Percentiles rank a stretch among this genome's conserved stretches.
phyloP scores from a whole-genome alignment of 345 rosid species.

The Physaria fendleri region DNA sequence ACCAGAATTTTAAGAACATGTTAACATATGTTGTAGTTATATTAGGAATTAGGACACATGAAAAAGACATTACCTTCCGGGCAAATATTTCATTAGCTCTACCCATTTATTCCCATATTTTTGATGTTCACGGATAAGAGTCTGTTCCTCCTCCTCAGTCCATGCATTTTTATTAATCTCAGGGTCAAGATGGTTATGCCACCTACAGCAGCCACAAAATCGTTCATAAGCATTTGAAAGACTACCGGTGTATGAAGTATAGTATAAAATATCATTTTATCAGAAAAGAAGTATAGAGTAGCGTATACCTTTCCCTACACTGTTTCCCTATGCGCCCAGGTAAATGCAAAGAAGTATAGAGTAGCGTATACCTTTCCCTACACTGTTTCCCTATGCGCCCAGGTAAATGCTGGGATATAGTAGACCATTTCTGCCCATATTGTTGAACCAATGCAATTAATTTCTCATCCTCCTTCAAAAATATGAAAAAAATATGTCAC shows the following conservation, averaged over 20 bases:
- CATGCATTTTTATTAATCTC: conserved; percentile 94
- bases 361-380: conserved; percentile 72
- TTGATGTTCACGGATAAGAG: conserved; percentile 93
- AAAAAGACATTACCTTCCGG: conserved; percentile 72
- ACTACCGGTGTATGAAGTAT: not conserved
- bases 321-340: no score
- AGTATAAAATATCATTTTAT: not conserved
- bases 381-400: conserved; percentile 99
- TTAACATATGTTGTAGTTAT: not conserved
- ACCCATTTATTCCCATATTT: conserved; percentile 98
- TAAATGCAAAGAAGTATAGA: no score
- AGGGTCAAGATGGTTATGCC: conserved; percentile 99
- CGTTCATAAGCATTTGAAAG: conserved; percentile 5
- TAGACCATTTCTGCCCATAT: conserved; percentile 96
- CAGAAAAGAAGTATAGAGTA: conserved; percentile 1
- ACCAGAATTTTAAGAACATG: not conserved
- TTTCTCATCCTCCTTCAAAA: conserved; percentile 67
- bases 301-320: no score
- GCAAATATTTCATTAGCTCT: conserved; percentile 87
- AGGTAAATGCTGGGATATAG: conserved; percentile 92
- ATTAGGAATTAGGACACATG: not conserved
- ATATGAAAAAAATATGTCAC: conserved; percentile 6
- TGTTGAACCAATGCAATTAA: conserved; percentile 73
- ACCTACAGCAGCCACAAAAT: conserved; percentile 36
- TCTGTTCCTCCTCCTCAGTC: conserved; percentile 97